Evolutionary conservation across 306 rosid genomes (phyloP), one percentile per base, ranked within the genome.

Genomic region (Hylodesmum podocarpum): DNA sequence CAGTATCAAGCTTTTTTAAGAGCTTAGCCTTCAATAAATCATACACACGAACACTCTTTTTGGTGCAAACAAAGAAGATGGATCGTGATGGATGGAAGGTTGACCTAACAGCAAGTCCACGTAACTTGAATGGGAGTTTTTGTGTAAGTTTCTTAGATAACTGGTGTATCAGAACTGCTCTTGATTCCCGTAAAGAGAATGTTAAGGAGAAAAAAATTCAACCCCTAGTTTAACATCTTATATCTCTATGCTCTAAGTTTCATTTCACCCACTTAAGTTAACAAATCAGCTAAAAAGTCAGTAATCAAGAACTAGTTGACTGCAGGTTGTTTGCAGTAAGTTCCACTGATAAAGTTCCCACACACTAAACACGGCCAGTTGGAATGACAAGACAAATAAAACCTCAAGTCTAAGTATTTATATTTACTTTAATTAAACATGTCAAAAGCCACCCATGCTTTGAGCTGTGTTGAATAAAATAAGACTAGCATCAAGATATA

Each of bases 71-170:
- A 81, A 92, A 95, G 84, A 95, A 85, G 76, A 86, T 77, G 18
- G 97, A 90, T 50, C 87, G 88, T 7, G 92, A 82, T 37, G 97
- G 99, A 80, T 95, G 99, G 82, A 95, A 95, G 58, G 89, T 78
- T 39, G 97, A 84, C 77, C 86, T 72, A 85, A 95, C 98, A 47
- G 97, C 93, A 80, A 92, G 83, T 68, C 93, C 97, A n/a, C 44
- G 96, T 83, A 95, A 82, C 78, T 90, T 90, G 88, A 88, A 89
- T 13, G 97, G 94, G 81, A 89, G 81, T 66, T 81, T 88, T 80
- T 95, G 97, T 3, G 93, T 89, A 69, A 82, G 68, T 83, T 92
- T 92, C 88, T 86, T 89, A 21, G 97, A 88, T 55, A 95, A 83
- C 88, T 84, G 91, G 84, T 92, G 99, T 62, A 92, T 88, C 82